phyloP scores from a whole-genome alignment of 2,329 filamentous ascomycete species.

The Colletotrichum tanaceti region DNA sequence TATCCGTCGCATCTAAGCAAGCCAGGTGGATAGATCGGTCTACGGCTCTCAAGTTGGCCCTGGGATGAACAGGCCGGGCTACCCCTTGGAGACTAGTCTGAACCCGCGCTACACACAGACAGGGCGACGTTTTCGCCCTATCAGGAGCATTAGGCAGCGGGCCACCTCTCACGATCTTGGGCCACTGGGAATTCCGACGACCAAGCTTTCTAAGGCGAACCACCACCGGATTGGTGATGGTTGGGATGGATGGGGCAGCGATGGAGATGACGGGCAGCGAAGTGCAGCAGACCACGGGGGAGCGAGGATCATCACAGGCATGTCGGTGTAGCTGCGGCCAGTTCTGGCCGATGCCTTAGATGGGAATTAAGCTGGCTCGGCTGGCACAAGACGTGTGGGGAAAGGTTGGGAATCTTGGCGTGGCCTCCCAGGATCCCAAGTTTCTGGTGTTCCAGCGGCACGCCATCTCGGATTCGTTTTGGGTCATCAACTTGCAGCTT shows the following conservation, averaged over 20 bases:
- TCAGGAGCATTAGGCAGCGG: constrained; percentile 28
- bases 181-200: constrained; percentile 26
- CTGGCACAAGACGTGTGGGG: constrained; percentile 39
- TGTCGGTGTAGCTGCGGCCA: constrained; percentile 32
- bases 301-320: constrained; percentile 39
- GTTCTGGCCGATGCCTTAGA: constrained; percentile 36
- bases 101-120: constrained; percentile 34
- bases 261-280: constrained; percentile 6
- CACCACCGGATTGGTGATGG: constrained; percentile 11
- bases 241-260: constrained; percentile 1
- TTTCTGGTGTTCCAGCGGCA: constrained; percentile 36
- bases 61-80: constrained; percentile 31
- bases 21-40: constrained; percentile 27
- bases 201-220: not conserved
- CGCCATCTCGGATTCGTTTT: constrained; percentile 38
- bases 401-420: constrained; percentile 40
- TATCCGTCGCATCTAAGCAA: constrained; percentile 23
- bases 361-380: constrained; percentile 38
- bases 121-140: constrained; percentile 22
- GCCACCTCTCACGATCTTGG: constrained; percentile 25
- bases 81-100: constrained; percentile 33
- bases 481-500: constrained; percentile 30
- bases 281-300: constrained; percentile 30
- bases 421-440: constrained; percentile 29
- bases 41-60: constrained; percentile 13